A percentile compares a stretch with the other conserved stretches of the same genome.
These are phyloP conservation scores for Trichosanthes cucumerina DNA, from an alignment of 306 rosid genomes.

Conservation along the genomic window DNA sequence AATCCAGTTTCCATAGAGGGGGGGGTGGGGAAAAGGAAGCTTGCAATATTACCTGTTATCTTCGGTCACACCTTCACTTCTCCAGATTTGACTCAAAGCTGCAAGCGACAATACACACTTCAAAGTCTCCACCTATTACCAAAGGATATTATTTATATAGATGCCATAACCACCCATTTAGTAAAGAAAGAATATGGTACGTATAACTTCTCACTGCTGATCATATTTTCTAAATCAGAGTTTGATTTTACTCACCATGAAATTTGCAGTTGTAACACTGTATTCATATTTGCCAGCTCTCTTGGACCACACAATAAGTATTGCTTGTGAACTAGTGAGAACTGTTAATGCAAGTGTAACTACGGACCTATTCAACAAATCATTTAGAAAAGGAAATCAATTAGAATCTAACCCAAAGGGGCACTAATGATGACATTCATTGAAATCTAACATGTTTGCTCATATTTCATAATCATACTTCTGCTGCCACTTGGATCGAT, in stretches of 20 bases:
- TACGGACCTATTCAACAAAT: constrained; percentile 36
- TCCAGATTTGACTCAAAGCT: constrained; percentile 62
- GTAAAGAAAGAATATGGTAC: not conserved
- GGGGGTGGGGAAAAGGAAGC: not conserved
- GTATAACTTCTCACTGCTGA: not conserved
- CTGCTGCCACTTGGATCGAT: constrained; percentile 45
- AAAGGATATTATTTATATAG: not conserved
- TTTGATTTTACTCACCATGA: constrained; percentile 40
- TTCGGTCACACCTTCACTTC: constrained; percentile 67
- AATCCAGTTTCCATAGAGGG: not conserved
- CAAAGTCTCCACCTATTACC: constrained; percentile 70
- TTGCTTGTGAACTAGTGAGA: constrained; percentile 91
- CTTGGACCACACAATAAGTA: constrained; percentile 92
- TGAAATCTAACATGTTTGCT: not conserved
- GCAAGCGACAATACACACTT: constrained; percentile 78
- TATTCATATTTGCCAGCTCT: constrained; percentile 92
- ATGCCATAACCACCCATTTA: not conserved
- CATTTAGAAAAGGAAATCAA: constrained; percentile 1
- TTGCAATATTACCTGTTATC: constrained; percentile 52
- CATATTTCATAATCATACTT: constrained; percentile 26
- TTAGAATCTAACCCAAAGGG: not conserved
- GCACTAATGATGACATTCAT: not conserved
- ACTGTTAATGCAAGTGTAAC: constrained; percentile 75
- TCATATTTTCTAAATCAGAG: not conserved
- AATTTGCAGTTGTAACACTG: constrained; percentile 94